phyloP scores from a whole-genome alignment of 441 rosid genomes.

The Hypseocharis bilobata region DNA sequence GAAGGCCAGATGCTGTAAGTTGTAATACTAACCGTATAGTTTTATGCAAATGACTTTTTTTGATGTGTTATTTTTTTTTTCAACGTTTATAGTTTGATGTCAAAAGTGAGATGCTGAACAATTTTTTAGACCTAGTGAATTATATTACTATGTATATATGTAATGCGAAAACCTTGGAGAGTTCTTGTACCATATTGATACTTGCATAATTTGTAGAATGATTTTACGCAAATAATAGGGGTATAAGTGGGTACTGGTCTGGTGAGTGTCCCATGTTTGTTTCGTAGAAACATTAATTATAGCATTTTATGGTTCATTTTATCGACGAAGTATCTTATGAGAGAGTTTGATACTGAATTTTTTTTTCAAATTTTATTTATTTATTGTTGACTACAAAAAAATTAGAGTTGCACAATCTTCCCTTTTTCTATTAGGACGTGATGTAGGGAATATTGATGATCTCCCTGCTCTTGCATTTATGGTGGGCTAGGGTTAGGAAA shows the following conservation, averaged over 20 bases:
- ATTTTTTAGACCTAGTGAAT: background rate
- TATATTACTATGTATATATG: background rate
- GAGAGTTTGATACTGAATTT: no score
- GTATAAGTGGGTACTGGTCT: background rate
- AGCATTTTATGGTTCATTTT: no score
- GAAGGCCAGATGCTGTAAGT: conserved; percentile 56
- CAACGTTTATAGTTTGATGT: background rate
- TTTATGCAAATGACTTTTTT: background rate
- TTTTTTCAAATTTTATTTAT: no score
- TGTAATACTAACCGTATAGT: background rate
- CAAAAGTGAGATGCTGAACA: background rate
- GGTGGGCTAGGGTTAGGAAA: background rate
- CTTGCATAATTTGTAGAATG: background rate
- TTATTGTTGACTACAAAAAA: no score
- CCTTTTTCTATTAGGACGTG: no score
- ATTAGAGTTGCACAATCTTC: no score
- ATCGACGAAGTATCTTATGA: no score
- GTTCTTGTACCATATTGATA: background rate
- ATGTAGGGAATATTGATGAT: background rate
- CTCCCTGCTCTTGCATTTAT: background rate
- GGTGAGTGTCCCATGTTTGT: background rate
- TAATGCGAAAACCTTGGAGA: no score
- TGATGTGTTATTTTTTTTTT: background rate
- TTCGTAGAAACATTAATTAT: no score
- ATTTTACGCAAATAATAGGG: background rate